Base-by-base conservation (phyloP, 2,329 filamentous ascomycete genomes). In the Canariomyces notabilis region DNA sequence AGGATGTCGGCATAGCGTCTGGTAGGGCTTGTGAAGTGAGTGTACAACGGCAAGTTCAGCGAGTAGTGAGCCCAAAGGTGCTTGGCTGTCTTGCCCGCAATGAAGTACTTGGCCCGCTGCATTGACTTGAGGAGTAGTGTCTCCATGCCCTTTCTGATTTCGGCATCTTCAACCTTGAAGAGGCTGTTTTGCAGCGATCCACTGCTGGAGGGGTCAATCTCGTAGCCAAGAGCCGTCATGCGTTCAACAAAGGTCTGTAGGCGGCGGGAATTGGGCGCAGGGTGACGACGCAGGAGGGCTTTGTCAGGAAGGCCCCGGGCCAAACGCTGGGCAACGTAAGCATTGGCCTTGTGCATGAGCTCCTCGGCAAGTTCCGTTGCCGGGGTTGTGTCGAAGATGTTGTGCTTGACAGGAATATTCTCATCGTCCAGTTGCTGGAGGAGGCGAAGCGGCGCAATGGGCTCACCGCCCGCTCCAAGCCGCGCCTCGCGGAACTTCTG, bases 71-170 rank as follows among this genome's bases (percentile, higher is more conserved):
- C 80, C 70, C 87, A 85, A 55, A 90, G 75, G 52, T 88, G 84
- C 66, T 87, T 83, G 34, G 80, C 70, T 26, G 85, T 81, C 73
- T 89, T 94, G 62, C 87, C 82, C 44, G 85, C 78, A 57, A 97
- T 85, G 61, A 83, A 94, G 72, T 98, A 98, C 68, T 96, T 97
- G 62, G 90, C 93, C 52, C 91, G 87, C 60, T 87, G 85, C 89
- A 97, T 95, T 31, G 89, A 84, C 74, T 98, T 98, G 66, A 95
- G 77, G 26, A 97, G 75, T 22, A 97, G 73, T 2, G 91, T 96
- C 75, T 98, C 93, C 87, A 98, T 95, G 53, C 93, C 93, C 80
- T 95, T 95, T 61, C 93, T 87, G 53, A 96, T 75, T 56, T 95
- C 89, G 29, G 80, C 69, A 64, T 98, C 89, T 37, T 95, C 83